Evolutionary conservation across 345 rosid genomes (phyloP), one percentile per base, ranked within the genome.

Genomic region (Aethionema arabicum): DNA sequence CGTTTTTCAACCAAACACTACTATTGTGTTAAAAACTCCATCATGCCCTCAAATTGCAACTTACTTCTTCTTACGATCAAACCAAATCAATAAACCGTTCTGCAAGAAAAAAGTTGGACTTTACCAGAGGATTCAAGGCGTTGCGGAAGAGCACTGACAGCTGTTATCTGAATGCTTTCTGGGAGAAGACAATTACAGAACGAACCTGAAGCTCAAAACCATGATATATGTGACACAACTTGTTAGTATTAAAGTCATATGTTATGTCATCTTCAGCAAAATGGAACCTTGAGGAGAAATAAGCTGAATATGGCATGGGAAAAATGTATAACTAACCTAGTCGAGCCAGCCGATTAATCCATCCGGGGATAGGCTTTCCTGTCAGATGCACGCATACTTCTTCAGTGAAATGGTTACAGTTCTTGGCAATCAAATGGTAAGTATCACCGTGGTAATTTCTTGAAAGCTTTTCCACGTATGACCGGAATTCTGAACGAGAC

Each of bases 401-500:
- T 61, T 87, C 83, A 0, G 96, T 80, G 66, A 93, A 93, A 82
- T 90, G 99, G 75, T 93, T 93, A 81, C 99, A 93, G 60, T 93
- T 93, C 83, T 93, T 93, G 65, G 95, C 87, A 72, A 93, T 90
- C 85, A 93, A 82, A 84, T 84, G 97, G 68, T 93, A 93, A 4
- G 87, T 77, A 56, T 93, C 95, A 36, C 99, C 97, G 36, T 82
- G 90, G 67, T 83, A 93, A 43, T 78, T 80, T 55, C 79, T 65
- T 29, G 97, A 90, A 53, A 93, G 70, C 54, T 70, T 80, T 66
- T 87, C 99, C 85, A 93, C 84, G 78, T 84, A 87, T 8, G 81
- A 71, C 42, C 80, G 87, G 68, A 90, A 82, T 63, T 93, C 97
- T 14, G 88, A 77, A 32, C 53, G 72, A 15, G 96, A 79, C 97